Conservation (phyloP, 2,329 filamentous ascomycete genomes). For the Calonectria hongkongensis region DNA sequence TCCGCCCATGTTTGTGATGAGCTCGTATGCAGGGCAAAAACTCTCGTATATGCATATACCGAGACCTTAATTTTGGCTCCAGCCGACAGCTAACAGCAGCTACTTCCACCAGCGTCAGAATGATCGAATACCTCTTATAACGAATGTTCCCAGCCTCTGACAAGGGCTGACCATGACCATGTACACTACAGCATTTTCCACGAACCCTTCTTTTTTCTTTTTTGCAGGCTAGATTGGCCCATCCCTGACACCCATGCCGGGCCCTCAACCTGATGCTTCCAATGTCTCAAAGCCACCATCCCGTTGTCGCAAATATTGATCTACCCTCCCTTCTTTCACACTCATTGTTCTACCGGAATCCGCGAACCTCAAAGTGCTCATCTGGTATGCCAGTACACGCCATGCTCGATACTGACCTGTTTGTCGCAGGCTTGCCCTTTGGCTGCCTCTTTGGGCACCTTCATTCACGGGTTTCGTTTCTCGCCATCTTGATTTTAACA, state of each 20-base stretch:
- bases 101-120: not conserved
- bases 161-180: not conserved
- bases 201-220: not conserved
- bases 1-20: not conserved
- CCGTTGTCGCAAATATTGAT: conserved; percentile 30
- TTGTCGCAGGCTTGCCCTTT: not conserved
- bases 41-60: conserved; percentile 5
- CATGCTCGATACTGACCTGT: not conserved
- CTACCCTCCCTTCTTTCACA: conserved; percentile 8
- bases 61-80: not conserved
- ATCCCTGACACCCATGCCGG: conserved; percentile 28
- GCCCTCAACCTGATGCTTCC: conserved; percentile 40
- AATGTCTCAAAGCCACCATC: conserved; percentile 39
- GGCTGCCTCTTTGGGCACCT: not conserved
- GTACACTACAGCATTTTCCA: not conserved
- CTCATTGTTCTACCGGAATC: conserved; percentile 15
- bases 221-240: not conserved
- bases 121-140: not conserved
- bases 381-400: conserved; percentile 11
- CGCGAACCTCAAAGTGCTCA: conserved; percentile 11
- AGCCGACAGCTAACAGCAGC: not conserved
- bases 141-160: not conserved
- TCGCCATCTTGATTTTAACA: not conserved
- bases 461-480: conserved; percentile 2
- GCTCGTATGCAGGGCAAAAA: conserved; percentile 2